phyloP scores from a whole-genome alignment of 768 basidiomycete genomes.

The Macrocybe gigantea region DNA sequence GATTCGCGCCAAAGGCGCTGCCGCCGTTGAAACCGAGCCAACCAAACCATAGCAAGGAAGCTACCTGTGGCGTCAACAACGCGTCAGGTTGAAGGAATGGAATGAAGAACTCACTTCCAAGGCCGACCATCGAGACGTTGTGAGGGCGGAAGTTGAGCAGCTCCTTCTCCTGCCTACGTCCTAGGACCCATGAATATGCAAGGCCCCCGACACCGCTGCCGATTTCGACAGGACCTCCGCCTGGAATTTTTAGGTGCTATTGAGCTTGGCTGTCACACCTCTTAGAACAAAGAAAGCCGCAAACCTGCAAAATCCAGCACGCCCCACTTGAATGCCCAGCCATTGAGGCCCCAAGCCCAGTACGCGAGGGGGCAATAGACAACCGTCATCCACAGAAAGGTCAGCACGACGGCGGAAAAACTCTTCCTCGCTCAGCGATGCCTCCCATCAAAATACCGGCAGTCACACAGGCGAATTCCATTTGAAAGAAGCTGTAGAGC shows the following conservation, averaged over 20 bases:
- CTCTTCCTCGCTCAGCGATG: constrained; percentile 80
- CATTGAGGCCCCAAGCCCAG: constrained; percentile 78
- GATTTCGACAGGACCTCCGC: constrained; percentile 86
- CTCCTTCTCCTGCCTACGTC: constrained; percentile 69
- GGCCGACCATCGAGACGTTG: constrained; percentile 76
- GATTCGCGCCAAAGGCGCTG: constrained; percentile 81
- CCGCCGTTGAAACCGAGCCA: constrained; percentile 92
- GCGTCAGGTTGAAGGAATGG: neutral
- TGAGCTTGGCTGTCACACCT: neutral
- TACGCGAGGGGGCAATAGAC: constrained; percentile 86
- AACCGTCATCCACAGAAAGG: constrained; percentile 80
- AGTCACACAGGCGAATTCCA: constrained; percentile 83
- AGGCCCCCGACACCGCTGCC: constrained; percentile 81
- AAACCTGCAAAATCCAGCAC: constrained; percentile 83
- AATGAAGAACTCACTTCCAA: constrained; percentile 49
- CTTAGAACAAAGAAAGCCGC: neutral
- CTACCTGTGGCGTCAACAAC: constrained; percentile 13
- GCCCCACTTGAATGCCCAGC: constrained; percentile 84
- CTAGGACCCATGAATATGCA: constrained; percentile 84
- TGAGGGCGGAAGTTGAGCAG: constrained; percentile 81
- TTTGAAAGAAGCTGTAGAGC: constrained; percentile 82
- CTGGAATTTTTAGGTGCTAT: constrained; percentile 23
- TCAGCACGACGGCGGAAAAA: constrained; percentile 76
- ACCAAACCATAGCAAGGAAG: constrained; percentile 83
- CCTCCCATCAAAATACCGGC: constrained; percentile 74